These are phyloP conservation scores for Diplodia mutila DNA, from an alignment of 2,329 filamentous ascomycete genomes.

Conservation along the genomic window DNA sequence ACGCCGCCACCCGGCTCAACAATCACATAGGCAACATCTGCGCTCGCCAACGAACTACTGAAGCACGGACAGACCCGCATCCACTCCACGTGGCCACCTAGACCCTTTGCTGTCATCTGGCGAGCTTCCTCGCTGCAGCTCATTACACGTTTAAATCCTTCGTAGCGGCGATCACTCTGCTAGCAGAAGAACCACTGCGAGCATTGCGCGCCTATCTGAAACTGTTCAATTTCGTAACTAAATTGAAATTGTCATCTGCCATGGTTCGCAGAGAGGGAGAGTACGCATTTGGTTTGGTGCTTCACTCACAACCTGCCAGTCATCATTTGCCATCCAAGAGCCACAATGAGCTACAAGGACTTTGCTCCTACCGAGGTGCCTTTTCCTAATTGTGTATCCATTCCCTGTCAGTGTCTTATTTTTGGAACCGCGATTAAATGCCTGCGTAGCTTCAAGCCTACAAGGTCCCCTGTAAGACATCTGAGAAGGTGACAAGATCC, in stretches of 20 bases:
- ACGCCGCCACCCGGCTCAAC: slow-evolving; percentile 13
- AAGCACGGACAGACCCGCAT: slow-evolving; percentile 13
- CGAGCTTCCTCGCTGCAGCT: background rate
- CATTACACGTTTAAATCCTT: background rate
- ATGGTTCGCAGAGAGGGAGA: background rate
- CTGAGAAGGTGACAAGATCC: background rate
- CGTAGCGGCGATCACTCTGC: background rate
- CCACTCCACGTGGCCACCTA: slow-evolving; percentile 14
- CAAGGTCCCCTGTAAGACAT: background rate
- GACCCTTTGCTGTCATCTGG: slow-evolving; percentile 12
- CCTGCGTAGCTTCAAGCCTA: no score
- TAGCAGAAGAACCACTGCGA: background rate
- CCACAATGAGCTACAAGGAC: background rate
- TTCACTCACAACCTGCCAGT: background rate
- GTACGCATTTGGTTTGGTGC: background rate
- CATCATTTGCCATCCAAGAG: background rate
- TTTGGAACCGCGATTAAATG: no score
- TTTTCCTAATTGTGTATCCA: no score
- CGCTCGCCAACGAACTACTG: background rate
- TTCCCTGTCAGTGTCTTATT: no score
- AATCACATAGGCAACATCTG: background rate
- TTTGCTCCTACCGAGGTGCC: background rate
- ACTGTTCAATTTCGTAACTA: background rate
- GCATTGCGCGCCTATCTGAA: background rate
- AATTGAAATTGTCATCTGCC: background rate